These are phyloP conservation scores for Ambrosiella beaveri DNA, from an alignment of 2,329 filamentous ascomycete genomes.

Conservation along the genomic window DNA sequence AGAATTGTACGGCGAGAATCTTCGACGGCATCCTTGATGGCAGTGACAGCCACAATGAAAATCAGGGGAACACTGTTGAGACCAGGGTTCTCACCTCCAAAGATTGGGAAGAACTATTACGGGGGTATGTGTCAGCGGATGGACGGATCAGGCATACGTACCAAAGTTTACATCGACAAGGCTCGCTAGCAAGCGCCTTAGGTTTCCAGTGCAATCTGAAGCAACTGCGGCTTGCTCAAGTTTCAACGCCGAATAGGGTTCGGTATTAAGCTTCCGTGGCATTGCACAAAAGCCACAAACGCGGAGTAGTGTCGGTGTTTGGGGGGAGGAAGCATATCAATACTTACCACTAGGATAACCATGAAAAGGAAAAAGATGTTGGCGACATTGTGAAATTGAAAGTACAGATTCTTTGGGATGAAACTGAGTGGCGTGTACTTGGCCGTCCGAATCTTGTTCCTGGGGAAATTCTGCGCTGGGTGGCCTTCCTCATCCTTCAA, in stretches of 20 bases:
- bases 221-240: too few species aligned
- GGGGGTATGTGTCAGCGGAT: slow-evolving; percentile 12
- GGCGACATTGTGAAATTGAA: slow-evolving; percentile 96
- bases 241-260: too few species aligned
- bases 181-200: too few species aligned
- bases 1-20: slow-evolving; percentile 84
- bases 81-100: slow-evolving; percentile 78
- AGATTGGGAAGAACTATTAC: slow-evolving; percentile 79
- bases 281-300: too few species aligned
- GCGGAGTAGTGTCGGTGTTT: too few species aligned
- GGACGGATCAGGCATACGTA: slow-evolving; percentile 11
- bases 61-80: slow-evolving; percentile 84
- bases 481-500: slow-evolving; percentile 67
- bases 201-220: too few species aligned
- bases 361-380: slow-evolving; percentile 97
- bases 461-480: slow-evolving; percentile 50
- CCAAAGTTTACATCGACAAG: too few species aligned
- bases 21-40: slow-evolving; percentile 88
- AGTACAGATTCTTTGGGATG: slow-evolving; percentile 89
- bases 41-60: slow-evolving; percentile 73
- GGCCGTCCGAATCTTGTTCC: slow-evolving; percentile 95
- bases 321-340: neutral
- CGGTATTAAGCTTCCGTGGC: too few species aligned
- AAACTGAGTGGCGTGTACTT: slow-evolving; percentile 96
- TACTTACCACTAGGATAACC: slow-evolving; percentile 78